Percentiles rank a stretch among this genome's conserved stretches.
Conservation (phyloP, 1,139 yeast genomes). For the Scheffersomyces illinoinensis region DNA sequence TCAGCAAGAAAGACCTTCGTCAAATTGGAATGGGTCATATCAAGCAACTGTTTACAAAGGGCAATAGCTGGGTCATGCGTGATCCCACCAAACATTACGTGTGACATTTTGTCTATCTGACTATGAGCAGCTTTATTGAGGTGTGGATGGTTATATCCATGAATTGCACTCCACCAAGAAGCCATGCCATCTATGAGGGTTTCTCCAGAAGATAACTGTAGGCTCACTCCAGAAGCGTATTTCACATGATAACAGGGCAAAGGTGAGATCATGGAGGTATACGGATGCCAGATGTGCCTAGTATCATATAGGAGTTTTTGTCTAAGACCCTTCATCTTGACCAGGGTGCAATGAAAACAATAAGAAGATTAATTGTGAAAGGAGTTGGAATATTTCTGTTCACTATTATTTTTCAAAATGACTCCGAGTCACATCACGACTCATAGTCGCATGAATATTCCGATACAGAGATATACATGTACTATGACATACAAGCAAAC, state of each 20-base stretch:
- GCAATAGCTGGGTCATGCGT: conserved; percentile 28
- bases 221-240: conserved; percentile 20
- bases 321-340: background rate
- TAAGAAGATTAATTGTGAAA: no score
- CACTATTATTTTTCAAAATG: background rate
- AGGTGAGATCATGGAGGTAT: conserved; percentile 25
- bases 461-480: background rate
- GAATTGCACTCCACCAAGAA: conserved; percentile 35
- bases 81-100: conserved; percentile 32
- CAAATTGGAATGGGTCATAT: conserved; percentile 18
- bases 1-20: conserved; percentile 27
- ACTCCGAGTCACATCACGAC: background rate
- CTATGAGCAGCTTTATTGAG: conserved; percentile 21
- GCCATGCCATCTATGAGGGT: conserved; percentile 29
- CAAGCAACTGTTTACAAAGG: conserved; percentile 16
- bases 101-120: conserved; percentile 24
- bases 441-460: background rate
- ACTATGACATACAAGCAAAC: no score
- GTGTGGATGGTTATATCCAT: conserved; percentile 27
- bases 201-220: conserved; percentile 16
- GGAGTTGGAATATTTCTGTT: background rate
- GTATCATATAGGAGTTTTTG: background rate
- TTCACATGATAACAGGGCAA: conserved; percentile 24
- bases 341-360: background rate
- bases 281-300: conserved; percentile 32